Base-by-base conservation (phyloP, 2,329 filamentous ascomycete genomes). In the Cladophialophora yegresii region DNA sequence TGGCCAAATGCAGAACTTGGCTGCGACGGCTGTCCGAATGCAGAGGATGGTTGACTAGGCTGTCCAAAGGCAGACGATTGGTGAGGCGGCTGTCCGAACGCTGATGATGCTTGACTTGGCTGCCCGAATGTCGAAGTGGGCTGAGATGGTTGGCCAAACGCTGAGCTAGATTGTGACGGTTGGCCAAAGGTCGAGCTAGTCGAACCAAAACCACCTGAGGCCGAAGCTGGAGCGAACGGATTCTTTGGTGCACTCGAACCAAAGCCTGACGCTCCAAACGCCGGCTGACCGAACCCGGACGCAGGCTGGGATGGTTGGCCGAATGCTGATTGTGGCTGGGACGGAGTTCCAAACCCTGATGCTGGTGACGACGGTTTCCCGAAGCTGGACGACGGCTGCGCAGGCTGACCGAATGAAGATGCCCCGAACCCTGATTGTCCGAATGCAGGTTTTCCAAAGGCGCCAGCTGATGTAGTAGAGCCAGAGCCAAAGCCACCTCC, bases 211-310 rank as follows among this genome's bases (percentile, higher is more conserved):
- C 65, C 55, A 50, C 55, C 61, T 60, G 58, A 50, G 53, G 61
- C 62, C 49, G 59, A 55, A 30, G 71, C 62, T 62, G 71, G 65
- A 6, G 74, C 70, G 62, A 80, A 79, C 6, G 77, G 75, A 57
- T 73, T 76, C 36, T 63, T 69, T 23, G 53, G 51, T 4, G 62
- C 62, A 43, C 13, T 62, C 51, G 71, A 71, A 12, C 72, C 75
- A 64, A 78, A 78, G n/a, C 71, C 67, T 30, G 71, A 70, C 22
- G 77, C 74, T 7, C 72, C 67, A 54, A 71, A 68, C 49, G 67
- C 71, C 40, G 77, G 75, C 36, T 77, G 74, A 40, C 77, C 78
- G 61, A 81, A 77, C 22, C 71, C 69, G 12, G 71, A 67, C 2
- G 68, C 60, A 6, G 77, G 65, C 32, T 75, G 67, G 28, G 74